Evolutionary conservation across 2,329 filamentous ascomycete genomes (phyloP), one percentile per base, ranked within the genome.

Genomic region (Ascochyta pisi): DNA sequence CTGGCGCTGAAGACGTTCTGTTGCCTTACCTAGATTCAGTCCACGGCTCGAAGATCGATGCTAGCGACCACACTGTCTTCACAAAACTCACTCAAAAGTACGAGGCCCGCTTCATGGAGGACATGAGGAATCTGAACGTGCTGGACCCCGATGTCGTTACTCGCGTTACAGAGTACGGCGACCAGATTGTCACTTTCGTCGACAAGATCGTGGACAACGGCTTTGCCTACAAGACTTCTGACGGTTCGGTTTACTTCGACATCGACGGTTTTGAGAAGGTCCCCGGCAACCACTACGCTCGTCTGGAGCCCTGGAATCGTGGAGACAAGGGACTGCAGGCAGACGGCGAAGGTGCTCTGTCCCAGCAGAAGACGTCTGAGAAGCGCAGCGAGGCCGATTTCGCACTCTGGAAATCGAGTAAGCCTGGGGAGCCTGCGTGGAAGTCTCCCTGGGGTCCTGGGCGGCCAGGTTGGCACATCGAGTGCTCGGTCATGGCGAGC

Each of bases 401-500:
- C 77, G 93, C 92, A 0, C 80, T 98, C 1, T 97, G 92, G 93
- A 98, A 98, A 75, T 87, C 89, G 50, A 93, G 89, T 1, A 97
- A 96, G 78, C 86, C 91, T 13, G 94, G 94, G 39, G 94, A 98
- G 81, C 94, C 94, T 0, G 90, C 86, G 63, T 98, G 94, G 94
- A 82, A 87, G 5, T 95, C 90, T 65, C 87, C 87, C 3, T 98
- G 94, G 93, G 92, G 94, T 4, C 83, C 87, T 52, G 93, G 93
- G 4, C 83, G 94, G 40, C 94, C 94, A 1, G 94, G 94, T 16
- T 98, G 94, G 94, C 94, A 97, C 71, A 97, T 97, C 69, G 93
- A 97, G 79, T 97, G 94, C 86, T 93, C 89, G 1, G 92, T 92
- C 15, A 97, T 98, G 94, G 92, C 93, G 0, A 94, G 90, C 2